These are phyloP conservation scores for Abrus pulchellus DNA, from an alignment of 306 rosid species.

Conservation along the genomic window DNA sequence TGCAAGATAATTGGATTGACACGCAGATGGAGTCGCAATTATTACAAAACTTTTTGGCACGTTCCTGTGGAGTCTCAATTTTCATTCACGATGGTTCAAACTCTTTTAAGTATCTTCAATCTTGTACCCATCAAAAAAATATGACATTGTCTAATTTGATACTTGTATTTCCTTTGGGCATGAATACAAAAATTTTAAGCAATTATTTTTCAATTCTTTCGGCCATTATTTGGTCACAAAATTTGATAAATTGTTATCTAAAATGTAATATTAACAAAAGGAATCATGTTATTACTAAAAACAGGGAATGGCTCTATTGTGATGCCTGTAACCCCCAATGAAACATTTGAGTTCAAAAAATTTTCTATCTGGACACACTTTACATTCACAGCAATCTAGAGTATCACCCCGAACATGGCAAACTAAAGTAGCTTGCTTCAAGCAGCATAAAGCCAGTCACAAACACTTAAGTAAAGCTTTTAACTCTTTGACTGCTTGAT, in stretches of 20 bases:
- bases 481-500: constrained; percentile 66
- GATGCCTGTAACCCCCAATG: constrained; percentile 19
- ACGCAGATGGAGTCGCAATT: too few species aligned
- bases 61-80: too few species aligned
- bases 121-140: too few species aligned
- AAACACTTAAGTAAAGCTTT: constrained; percentile 39
- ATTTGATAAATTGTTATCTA: background rate
- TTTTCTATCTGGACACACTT: constrained; percentile 12
- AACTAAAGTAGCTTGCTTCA: constrained; percentile 33
- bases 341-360: constrained; percentile 17
- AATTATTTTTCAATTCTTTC: background rate
- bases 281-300: background rate
- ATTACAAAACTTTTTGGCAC: too few species aligned
- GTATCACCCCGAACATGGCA: constrained; percentile 11
- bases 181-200: too few species aligned
- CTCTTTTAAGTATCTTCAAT: too few species aligned
- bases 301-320: background rate
- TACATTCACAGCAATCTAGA: constrained; percentile 2
- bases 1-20: too few species aligned
- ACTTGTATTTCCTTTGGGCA: background rate
- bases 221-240: background rate
- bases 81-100: too few species aligned
- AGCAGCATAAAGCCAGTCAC: constrained; percentile 40
- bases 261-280: constrained; percentile 21
- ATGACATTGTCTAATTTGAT: background rate